phyloP scores from a whole-genome alignment of 78 protist genomes.

The Anaeramoeba flamelloides region DNA sequence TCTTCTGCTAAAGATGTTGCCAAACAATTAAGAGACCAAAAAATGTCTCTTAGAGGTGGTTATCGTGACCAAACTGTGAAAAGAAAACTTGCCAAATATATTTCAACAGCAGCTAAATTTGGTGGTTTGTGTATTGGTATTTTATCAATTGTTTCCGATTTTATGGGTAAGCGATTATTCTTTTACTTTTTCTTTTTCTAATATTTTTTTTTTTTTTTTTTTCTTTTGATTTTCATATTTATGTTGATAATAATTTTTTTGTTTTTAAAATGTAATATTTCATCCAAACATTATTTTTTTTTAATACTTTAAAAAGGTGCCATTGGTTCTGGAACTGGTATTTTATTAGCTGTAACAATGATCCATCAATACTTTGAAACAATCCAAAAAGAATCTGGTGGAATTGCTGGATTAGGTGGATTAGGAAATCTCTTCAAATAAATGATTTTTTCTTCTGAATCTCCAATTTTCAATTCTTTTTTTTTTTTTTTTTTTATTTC shows the following conservation, averaged over 20 bases:
- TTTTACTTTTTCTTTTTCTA: too few species aligned
- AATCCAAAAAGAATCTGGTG: slow-evolving; percentile 81
- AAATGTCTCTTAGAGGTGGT: slow-evolving; percentile 39
- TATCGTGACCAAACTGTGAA: slow-evolving; percentile 39
- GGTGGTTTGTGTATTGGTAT: slow-evolving; percentile 99
- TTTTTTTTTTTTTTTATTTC: too few species aligned
- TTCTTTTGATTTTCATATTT: too few species aligned
- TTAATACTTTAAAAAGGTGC: slow-evolving; percentile 4
- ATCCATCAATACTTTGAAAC: slow-evolving; percentile 91
- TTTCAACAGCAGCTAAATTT: slow-evolving; percentile 96
- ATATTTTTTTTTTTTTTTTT: too few species aligned
- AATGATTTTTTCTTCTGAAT: too few species aligned
- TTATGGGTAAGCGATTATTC: slow-evolving; percentile 69
- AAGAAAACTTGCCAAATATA: slow-evolving; percentile 78
- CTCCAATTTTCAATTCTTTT: too few species aligned
- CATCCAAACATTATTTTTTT: neutral
- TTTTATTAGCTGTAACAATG: slow-evolving; percentile 96
- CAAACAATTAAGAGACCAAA: slow-evolving; percentile 73
- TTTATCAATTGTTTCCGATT: slow-evolving; percentile 87
- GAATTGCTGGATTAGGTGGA: too few species aligned
- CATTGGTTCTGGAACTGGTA: slow-evolving; percentile 97
- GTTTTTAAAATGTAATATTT: too few species aligned
- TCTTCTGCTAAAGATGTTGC: slow-evolving; percentile 85
- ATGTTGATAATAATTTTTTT: too few species aligned
- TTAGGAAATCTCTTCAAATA: too few species aligned